Conservation (phyloP, 805 yeast genomes). For the Sungouiozyma intestinalis region DNA sequence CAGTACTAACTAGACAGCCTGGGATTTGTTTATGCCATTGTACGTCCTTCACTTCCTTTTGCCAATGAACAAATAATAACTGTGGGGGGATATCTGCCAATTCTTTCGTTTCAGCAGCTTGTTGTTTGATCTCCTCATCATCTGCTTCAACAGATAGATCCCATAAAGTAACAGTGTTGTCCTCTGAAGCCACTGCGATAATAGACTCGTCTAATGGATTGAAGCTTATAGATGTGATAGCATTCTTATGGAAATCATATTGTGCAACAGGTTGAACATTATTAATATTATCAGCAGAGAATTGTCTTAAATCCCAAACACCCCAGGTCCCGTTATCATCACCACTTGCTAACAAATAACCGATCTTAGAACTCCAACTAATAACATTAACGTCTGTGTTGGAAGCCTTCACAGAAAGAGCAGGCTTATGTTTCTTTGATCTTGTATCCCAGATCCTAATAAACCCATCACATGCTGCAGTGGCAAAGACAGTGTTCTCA, state of each 20-base stretch:
- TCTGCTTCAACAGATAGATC: constrained; percentile 98
- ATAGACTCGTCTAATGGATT: constrained; percentile 94
- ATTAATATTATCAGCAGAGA: constrained; percentile 41
- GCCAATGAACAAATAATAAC: constrained; percentile 95
- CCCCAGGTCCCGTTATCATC: constrained; percentile 98
- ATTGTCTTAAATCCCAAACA: constrained; percentile 91
- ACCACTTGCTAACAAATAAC: constrained; percentile 84
- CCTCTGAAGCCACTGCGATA: constrained; percentile 92
- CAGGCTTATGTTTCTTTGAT: constrained; percentile 84
- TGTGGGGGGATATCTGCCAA: constrained; percentile 91
- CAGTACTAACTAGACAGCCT: constrained; percentile 88
- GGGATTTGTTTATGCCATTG: constrained; percentile 98
- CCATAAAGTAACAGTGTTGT: constrained; percentile 95
- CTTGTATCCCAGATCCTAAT: constrained; percentile 96
- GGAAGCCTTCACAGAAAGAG: constrained; percentile 73
- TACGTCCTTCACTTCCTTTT: constrained; percentile 92
- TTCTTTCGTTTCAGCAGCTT: constrained; percentile 66
- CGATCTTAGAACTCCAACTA: constrained; percentile 86
- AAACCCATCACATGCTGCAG: constrained; percentile 71
- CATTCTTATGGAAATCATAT: constrained; percentile 88
- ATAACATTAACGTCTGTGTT: constrained; percentile 83
- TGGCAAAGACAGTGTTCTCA: constrained; percentile 90
- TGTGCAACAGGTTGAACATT: constrained; percentile 74
- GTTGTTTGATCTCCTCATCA: constrained; percentile 89
- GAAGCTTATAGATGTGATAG: constrained; percentile 88